These are phyloP conservation scores for Penicillium sp. DNA, from an alignment of 2,329 filamentous ascomycete species.

Conservation along the genomic window DNA sequence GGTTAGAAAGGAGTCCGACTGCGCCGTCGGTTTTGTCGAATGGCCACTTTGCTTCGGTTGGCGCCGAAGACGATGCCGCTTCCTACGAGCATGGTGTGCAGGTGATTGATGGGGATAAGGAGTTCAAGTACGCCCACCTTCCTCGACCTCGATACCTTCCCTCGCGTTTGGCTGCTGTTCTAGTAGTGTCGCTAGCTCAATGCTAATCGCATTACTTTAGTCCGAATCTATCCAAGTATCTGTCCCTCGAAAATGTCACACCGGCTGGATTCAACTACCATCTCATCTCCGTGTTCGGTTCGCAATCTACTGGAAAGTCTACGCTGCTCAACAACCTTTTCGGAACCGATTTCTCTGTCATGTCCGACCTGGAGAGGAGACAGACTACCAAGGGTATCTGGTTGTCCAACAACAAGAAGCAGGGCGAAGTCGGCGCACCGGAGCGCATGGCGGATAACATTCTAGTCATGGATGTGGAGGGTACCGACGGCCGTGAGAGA, in stretches of 20 bases:
- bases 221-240: constrained; percentile 76
- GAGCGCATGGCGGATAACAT: constrained; percentile 92
- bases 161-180: not conserved
- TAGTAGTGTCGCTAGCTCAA: not conserved
- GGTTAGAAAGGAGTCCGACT: constrained; percentile 31
- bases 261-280: constrained; percentile 98
- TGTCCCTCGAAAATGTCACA: constrained; percentile 75
- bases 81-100: constrained; percentile 90
- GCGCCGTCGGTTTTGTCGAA: constrained; percentile 45
- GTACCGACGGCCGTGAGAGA: constrained; percentile 91
- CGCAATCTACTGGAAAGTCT: constrained; percentile 97
- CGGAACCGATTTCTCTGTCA: constrained; percentile 93
- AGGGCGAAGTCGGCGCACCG: constrained; percentile 34
- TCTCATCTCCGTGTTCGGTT: constrained; percentile 97
- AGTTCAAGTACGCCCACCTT: constrained; percentile 76
- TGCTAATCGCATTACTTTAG: constrained; percentile 48
- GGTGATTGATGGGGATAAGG: constrained; percentile 93
- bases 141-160: not conserved
- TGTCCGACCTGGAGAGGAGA: constrained; percentile 89
- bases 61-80: constrained; percentile 38
- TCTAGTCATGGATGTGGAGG: constrained; percentile 98
- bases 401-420: constrained; percentile 94
- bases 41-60: constrained; percentile 48
- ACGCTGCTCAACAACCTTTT: constrained; percentile 96
- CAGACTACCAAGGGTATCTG: constrained; percentile 99